Conservation (phyloP, 306 rosid species). For the Coriaria nepalensis region DNA sequence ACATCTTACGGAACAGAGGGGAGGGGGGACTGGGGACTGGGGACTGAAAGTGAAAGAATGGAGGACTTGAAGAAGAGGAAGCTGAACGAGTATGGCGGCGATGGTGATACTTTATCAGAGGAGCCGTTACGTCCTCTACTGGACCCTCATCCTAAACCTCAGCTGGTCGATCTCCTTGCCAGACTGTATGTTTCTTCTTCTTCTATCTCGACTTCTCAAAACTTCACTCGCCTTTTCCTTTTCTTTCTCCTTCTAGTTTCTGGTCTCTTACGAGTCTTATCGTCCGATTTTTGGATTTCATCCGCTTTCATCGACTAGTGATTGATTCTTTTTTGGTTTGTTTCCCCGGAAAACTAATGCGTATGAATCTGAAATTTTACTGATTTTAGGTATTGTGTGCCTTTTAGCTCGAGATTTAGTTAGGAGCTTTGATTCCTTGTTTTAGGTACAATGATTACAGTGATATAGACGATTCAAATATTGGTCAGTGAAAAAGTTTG, state of each 20-base stretch:
- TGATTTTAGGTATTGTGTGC: too few species aligned
- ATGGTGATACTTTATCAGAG: conserved; percentile 21
- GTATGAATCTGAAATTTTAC: too few species aligned
- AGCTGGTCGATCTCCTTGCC: conserved; percentile 63
- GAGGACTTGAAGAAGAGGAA: conserved; percentile 76
- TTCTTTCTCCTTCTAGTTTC: neutral
- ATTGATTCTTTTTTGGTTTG: neutral
- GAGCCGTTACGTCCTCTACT: conserved; percentile 50
- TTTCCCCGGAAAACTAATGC: neutral
- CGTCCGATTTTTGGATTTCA: neutral
- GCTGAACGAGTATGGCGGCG: conserved; percentile 27
- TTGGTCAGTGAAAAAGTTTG: too few species aligned
- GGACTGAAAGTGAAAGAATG: conserved; percentile 12
- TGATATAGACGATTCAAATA: too few species aligned
- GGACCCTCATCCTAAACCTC: conserved; percentile 58
- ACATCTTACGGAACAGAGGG: neutral
- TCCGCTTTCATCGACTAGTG: neutral
- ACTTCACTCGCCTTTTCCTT: neutral
- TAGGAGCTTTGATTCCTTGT: too few species aligned
- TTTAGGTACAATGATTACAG: too few species aligned
- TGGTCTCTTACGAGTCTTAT: neutral
- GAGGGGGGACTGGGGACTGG: neutral
- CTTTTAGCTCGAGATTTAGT: too few species aligned
- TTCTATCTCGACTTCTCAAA: neutral
- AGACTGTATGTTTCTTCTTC: conserved; percentile 36